phyloP scores from a whole-genome alignment of 768 basidiomycete species.

The Mycena epipterygia region DNA sequence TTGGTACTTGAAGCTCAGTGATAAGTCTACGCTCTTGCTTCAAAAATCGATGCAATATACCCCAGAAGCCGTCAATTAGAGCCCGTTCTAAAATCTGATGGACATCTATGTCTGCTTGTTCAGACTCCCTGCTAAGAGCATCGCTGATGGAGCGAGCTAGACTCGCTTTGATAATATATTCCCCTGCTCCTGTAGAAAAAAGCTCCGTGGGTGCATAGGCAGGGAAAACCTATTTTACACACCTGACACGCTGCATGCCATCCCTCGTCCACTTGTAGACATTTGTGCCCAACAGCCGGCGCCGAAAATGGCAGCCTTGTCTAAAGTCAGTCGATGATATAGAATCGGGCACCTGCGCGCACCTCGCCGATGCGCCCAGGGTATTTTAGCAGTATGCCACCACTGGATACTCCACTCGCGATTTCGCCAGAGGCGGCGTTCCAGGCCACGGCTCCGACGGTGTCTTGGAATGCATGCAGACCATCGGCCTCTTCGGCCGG shows the following conservation, averaged over 20 bases:
- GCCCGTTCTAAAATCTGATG: slow-evolving; percentile 27
- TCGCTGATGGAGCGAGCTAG: slow-evolving; percentile 59
- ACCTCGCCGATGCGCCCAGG: slow-evolving; percentile 86
- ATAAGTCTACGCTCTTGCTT: background rate
- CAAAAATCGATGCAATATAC: slow-evolving; percentile 5
- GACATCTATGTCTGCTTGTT: slow-evolving; percentile 24
- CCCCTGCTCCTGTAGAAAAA: slow-evolving; percentile 46
- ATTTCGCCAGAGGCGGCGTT: slow-evolving; percentile 54
- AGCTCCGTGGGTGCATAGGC: no score
- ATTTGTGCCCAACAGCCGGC: slow-evolving; percentile 70
- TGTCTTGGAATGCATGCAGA: slow-evolving; percentile 72
- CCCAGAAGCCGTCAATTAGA: slow-evolving; percentile 24
- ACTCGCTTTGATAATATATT: slow-evolving; percentile 58
- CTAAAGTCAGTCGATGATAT: background rate
- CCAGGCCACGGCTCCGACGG: slow-evolving; percentile 83
- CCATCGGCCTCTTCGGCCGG: slow-evolving; percentile 11
- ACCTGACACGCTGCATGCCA: slow-evolving; percentile 71
- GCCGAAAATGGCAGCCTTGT: slow-evolving; percentile 67
- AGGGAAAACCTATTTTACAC: background rate
- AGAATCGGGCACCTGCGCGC: background rate
- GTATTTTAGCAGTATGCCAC: slow-evolving; percentile 82
- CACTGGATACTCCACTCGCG: slow-evolving; percentile 87
- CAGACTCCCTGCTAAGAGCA: slow-evolving; percentile 34
- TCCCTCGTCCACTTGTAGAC: slow-evolving; percentile 23
- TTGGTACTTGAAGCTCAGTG: slow-evolving; percentile 17